Base-by-base conservation (phyloP, 768 basidiomycete genomes). In the Nidularia pulvinata region DNA sequence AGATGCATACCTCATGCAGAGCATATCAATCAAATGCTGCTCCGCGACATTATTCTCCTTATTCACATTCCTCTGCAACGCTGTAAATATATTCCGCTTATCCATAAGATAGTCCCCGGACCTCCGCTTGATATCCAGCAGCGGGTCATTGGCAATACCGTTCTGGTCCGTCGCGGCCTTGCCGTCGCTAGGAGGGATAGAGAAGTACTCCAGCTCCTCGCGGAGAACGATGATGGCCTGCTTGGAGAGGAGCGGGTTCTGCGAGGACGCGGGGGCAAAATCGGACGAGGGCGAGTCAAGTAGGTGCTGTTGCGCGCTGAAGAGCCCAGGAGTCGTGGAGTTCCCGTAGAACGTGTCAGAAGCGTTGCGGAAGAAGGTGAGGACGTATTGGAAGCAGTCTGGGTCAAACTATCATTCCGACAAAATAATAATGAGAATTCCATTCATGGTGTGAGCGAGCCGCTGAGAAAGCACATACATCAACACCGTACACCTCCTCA, bases 41-140 rank as follows among this genome's bases (percentile, higher is more conserved):
- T 99, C 97, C 14, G 97, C 97, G 51, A 97, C 80, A 69, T 99
- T 98, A 67, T 98, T 98, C 76, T 98, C 96, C 78, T 96, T 96
- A 74, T 96, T 96, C 58, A 98, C 96, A 71, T 99, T 99, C 62
- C 97, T 82, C 78, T 99, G 96, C 52, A 99, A 77, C 43, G 97
- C 97, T 2, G 96, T 96, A 69, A 99, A 99, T 64, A 99, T 97
- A 69, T 88, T 92, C 65, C 82, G 82, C 70, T 93, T 91, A 53
- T 90, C 89, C 69, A 96, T 88, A 57, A 99, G 79, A 62, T 88
- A 90, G 57, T 86, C 81, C 19, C 97, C 97, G 59, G 93, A 95
- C 60, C 85, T 79, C 60, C 86, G 80, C 72, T 98, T 98, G 50
- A 97, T 74, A 48, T 88, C 84, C 50, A 92, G 73, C 64, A 98